phyloP scores from a whole-genome alignment of 768 basidiomycete genomes.

The Neoboletus brunneissimus region DNA sequence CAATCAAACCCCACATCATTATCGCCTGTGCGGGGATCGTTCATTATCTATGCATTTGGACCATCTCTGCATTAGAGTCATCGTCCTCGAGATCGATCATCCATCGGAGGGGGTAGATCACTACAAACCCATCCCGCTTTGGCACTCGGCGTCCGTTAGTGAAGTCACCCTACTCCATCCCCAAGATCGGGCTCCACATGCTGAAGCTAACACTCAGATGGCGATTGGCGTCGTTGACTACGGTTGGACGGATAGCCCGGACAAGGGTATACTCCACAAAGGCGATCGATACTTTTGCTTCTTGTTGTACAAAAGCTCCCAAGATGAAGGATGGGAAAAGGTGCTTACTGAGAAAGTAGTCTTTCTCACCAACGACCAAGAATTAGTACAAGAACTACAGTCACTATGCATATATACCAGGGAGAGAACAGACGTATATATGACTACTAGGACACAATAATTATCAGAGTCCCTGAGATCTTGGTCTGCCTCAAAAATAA shows the following conservation, averaged over 20 bases:
- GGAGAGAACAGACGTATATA: neutral
- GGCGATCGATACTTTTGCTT: constrained; percentile 18
- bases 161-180: constrained; percentile 1
- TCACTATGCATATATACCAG: neutral
- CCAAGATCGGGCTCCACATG: neutral
- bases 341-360: constrained; percentile 17
- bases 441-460: too few species aligned
- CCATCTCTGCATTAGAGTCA: constrained; percentile 6
- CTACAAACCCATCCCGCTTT: neutral
- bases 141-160: neutral
- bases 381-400: constrained; percentile 6
- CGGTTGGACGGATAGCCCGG: constrained; percentile 11
- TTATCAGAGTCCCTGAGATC: too few species aligned
- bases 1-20: constrained; percentile 8
- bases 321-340: constrained; percentile 7
- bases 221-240: constrained; percentile 24
- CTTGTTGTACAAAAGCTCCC: constrained; percentile 8
- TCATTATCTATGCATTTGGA: constrained; percentile 6
- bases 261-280: constrained; percentile 6
- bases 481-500: too few species aligned
- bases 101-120: neutral
- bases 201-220: neutral
- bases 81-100: constrained; percentile 10
- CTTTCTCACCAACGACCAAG: constrained; percentile 9
- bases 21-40: constrained; percentile 23